Conservation (phyloP, 202 grass and related monocot genomes). For the Setaria viridis region DNA sequence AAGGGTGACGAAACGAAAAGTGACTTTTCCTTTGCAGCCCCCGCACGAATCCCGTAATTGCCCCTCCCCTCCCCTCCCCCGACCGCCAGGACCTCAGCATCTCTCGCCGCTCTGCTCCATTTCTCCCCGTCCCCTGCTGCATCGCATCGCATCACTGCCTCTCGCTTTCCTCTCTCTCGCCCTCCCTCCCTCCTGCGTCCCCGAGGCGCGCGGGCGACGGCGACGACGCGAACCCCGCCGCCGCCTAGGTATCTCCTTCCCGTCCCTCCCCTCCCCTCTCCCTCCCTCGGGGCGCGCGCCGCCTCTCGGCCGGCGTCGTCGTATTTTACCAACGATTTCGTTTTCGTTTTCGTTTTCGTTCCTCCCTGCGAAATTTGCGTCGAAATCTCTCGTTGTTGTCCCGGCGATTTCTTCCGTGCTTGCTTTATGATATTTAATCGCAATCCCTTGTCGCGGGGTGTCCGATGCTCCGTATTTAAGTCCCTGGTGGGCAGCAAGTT, state of each 20-base stretch:
- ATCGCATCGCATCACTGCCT: conserved; percentile 22
- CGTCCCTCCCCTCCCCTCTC: neutral
- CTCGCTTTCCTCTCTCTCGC: conserved; percentile 43
- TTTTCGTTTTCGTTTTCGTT: neutral
- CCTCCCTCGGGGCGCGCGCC: neutral
- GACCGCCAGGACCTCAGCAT: neutral
- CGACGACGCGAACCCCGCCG: conserved; percentile 31
- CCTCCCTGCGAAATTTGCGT: neutral
- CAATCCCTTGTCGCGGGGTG: neutral
- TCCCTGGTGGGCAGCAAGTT: neutral
- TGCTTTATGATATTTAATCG: neutral
- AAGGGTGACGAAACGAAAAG: neutral
- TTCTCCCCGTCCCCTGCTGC: conserved; percentile 40
- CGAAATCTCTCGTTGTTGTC: neutral
- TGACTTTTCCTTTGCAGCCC: neutral
- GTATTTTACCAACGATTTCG: conserved; percentile 9
- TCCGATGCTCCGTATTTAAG: conserved; percentile 14
- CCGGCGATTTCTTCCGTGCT: neutral
- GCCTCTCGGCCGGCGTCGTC: neutral
- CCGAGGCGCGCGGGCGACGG: conserved; percentile 34
- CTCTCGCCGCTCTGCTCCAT: conserved; percentile 33
- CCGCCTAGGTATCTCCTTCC: conserved; percentile 26
- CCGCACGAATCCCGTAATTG: neutral
- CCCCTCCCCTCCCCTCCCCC: neutral
- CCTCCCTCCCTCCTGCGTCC: neutral